Evolutionary conservation across 2,329 filamentous ascomycete species (phyloP), one percentile per base, ranked within the genome.

Genomic region (Fusarium decemcellulare): DNA sequence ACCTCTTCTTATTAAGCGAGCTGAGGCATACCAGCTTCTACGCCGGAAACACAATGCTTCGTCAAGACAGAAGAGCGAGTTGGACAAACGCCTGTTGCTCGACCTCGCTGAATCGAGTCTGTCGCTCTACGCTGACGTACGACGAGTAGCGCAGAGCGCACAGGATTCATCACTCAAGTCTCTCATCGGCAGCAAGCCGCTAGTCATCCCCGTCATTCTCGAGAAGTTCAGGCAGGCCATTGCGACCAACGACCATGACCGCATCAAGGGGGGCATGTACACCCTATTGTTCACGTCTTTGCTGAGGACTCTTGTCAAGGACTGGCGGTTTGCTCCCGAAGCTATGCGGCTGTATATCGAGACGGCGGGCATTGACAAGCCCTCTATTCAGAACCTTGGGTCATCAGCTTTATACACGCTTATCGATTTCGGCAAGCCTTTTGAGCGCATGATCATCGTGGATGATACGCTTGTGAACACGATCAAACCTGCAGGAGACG

Each of bases 241-340:
- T 32, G 90, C 92, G 57, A 87, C 89, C 43, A 92, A 91, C 62
- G 94, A 99, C 70, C 93, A 94, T 76, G 93, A 96, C 67, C 90
- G 94, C 14, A 97, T 99, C 79, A 99, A 99, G 81, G 96, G 97
- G 36, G 93, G 92, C 37, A 90, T 99, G 84, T 98, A 96, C 78
- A 95, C 95, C 0, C 82, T 99, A 30, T 84, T 98, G 16, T 97
- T 95, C 74, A 95, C 95, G 11, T 97, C 93, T 65, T 83, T 99
- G 37, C 88, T 94, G 7, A 97, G 95, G 81, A 97, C 95, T 0
- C 88, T 97, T 47, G 89, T 94, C 48, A 91, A 93, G 58, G 95
- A 99, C 78, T 99, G 97, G 97, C 92, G 95, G 40, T 98, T 95
- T 79, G 94, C 96, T 0, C 96, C 97, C 1, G 88, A 92, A n/a